Percentiles rank a stretch among this genome's conserved stretches.
phyloP scores from a whole-genome alignment of 306 rosid species.

The Pterocarpus macrocarpus region DNA sequence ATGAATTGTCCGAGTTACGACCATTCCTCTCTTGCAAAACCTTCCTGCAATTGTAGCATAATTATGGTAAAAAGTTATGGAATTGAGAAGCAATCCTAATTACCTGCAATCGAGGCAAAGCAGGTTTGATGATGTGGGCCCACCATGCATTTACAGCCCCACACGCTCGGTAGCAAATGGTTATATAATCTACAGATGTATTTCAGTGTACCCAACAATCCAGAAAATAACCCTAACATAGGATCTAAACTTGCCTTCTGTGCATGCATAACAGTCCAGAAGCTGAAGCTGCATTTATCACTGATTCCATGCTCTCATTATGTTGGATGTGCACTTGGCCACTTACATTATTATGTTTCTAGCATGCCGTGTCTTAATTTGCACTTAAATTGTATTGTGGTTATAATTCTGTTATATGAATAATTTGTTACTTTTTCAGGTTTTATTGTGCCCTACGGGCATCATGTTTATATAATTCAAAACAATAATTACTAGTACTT shows the following conservation, averaged over 20 bases:
- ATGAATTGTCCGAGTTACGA: slow-evolving; percentile 67
- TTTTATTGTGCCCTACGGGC: background rate
- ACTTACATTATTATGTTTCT: background rate
- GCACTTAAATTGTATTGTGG: slow-evolving; percentile 11
- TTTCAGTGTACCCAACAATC: slow-evolving; percentile 10
- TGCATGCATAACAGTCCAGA: slow-evolving; percentile 12
- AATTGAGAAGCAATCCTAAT: slow-evolving; percentile 25
- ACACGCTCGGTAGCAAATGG: background rate
- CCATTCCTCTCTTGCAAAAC: slow-evolving; percentile 85
- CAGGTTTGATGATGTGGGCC: slow-evolving; percentile 25
- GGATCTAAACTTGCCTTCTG: background rate
- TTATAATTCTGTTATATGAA: background rate
- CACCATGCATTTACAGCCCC: slow-evolving; percentile 22
- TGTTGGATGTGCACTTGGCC: background rate
- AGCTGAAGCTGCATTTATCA: slow-evolving; percentile 3
- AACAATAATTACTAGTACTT: background rate
- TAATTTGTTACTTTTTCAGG: background rate
- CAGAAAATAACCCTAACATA: slow-evolving; percentile 11
- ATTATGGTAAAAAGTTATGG: slow-evolving; percentile 24
- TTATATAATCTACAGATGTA: background rate
- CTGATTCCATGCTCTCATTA: background rate
- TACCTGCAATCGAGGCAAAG: background rate
- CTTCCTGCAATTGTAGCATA: slow-evolving; percentile 73
- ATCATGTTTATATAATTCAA: background rate
- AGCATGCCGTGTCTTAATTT: background rate